Percentiles rank a stretch among this genome's conserved stretches.
Evolutionary conservation across 2,329 filamentous ascomycete species (phyloP).

Genomic region (Sporothrix euskadiensis): DNA sequence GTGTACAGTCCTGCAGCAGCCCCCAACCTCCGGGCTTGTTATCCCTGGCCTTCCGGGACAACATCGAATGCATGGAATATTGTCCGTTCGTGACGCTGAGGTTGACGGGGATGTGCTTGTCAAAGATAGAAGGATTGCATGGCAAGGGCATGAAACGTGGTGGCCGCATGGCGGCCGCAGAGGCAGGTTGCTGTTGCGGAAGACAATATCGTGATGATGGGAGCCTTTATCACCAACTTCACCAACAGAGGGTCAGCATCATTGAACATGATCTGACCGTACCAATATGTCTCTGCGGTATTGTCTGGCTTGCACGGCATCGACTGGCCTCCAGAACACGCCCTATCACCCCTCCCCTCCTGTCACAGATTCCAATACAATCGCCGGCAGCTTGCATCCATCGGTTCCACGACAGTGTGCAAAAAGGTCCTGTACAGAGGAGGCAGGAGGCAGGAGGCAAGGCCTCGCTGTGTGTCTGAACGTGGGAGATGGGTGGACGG

Average conservation of each 20-base stretch:
- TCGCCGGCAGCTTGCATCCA: background rate
- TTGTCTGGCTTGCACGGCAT: too few relatives aligned
- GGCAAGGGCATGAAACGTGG: conserved; percentile 13
- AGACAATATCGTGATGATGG: background rate
- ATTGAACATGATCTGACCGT: too few relatives aligned
- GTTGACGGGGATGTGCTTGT: background rate
- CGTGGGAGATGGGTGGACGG: background rate
- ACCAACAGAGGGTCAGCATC: too few relatives aligned
- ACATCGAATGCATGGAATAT: background rate
- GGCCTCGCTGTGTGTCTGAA: background rate
- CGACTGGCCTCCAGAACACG: too few relatives aligned
- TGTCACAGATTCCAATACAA: background rate
- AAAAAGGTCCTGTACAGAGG: background rate
- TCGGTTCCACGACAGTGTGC: background rate
- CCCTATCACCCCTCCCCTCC: background rate
- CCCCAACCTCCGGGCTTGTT: background rate
- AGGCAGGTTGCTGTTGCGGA: background rate
- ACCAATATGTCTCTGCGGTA: too few relatives aligned
- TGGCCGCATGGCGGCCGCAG: background rate
- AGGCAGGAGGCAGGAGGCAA: too few relatives aligned
- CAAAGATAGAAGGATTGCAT: background rate
- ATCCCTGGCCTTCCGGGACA: background rate
- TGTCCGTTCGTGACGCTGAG: background rate
- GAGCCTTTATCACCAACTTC: background rate
- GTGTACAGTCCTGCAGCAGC: background rate